A percentile compares a stretch with the other conserved stretches of the same genome.
phyloP scores from a whole-genome alignment of 1,139 yeast species.

The Protomyces inouyei region DNA sequence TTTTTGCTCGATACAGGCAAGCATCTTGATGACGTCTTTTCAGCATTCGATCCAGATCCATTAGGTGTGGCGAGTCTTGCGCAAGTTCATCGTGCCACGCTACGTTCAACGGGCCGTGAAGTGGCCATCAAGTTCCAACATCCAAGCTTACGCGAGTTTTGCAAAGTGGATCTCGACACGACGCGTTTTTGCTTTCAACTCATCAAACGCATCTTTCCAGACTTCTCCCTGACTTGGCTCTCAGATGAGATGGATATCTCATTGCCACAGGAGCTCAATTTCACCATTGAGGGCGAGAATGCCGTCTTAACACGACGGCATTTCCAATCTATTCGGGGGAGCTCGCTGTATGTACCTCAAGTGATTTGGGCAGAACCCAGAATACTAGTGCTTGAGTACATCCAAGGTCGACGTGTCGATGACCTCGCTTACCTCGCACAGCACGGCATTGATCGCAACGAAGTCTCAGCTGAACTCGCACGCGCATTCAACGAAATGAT shows the following conservation, averaged over 20 bases:
- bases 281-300: constrained; percentile 77
- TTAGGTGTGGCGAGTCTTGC: constrained; percentile 95
- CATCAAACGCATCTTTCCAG: constrained; percentile 79
- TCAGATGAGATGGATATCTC: constrained; percentile 86
- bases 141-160: constrained; percentile 79
- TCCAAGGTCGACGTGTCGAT: constrained; percentile 78
- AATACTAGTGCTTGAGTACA: constrained; percentile 78
- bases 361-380: constrained; percentile 64
- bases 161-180: constrained; percentile 78
- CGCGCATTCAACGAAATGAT: constrained; percentile 94
- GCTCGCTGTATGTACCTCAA: constrained; percentile 76
- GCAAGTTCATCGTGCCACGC: constrained; percentile 79
- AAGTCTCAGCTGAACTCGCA: constrained; percentile 78
- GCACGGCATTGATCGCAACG: constrained; percentile 63
- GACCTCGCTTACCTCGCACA: constrained; percentile 59
- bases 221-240: constrained; percentile 87
- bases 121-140: constrained; percentile 96
- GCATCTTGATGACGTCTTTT: constrained; percentile 59
- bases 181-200: constrained; percentile 70
- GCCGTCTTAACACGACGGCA: constrained; percentile 64
- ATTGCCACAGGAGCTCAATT: constrained; percentile 82
- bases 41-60: constrained; percentile 64
- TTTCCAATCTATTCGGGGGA: constrained; percentile 53
- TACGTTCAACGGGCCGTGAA: constrained; percentile 56
- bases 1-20: constrained; percentile 59